These are phyloP conservation scores for Tylopilus orsonianus DNA, from an alignment of 1,284 basidiomycete genomes.

Conservation along the genomic window DNA sequence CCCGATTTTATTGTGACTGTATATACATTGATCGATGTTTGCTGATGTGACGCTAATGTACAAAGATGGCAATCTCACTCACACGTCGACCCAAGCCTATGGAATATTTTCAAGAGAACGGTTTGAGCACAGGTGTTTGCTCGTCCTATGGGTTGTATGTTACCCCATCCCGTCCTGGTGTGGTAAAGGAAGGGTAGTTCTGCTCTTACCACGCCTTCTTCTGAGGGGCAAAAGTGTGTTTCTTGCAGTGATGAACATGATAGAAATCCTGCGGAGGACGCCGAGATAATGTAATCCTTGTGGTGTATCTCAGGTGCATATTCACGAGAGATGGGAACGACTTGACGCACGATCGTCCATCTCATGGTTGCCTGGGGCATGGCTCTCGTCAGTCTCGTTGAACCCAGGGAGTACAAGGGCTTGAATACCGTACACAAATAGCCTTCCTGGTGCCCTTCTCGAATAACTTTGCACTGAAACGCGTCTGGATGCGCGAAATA, in stretches of 20 bases:
- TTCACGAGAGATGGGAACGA: constrained; percentile 85
- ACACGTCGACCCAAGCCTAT: too few relatives aligned
- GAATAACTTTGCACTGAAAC: constrained; percentile 88
- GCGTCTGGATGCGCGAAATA: constrained; percentile 94
- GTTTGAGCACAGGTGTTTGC: constrained; percentile 24
- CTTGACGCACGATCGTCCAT: constrained; percentile 90
- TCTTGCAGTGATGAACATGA: constrained; percentile 80
- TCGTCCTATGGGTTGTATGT: constrained; percentile 30
- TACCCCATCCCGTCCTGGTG: constrained; percentile 39
- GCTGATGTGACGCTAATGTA: not conserved
- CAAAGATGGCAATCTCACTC: too few relatives aligned
- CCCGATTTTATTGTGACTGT: not conserved
- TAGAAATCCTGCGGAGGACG: constrained; percentile 77
- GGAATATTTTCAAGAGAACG: too few relatives aligned
- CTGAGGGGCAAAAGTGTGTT: constrained; percentile 38
- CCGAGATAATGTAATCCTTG: constrained; percentile 84
- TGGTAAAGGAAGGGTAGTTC: constrained; percentile 84
- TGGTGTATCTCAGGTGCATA: constrained; percentile 84
- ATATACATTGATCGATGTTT: not conserved
- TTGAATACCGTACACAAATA: constrained; percentile 76
- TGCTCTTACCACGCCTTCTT: constrained; percentile 92
- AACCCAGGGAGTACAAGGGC: too few relatives aligned
- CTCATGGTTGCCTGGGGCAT: constrained; percentile 77
- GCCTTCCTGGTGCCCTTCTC: constrained; percentile 97
- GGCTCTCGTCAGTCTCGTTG: not conserved